Conservation (phyloP, 2,329 filamentous ascomycete species). For the Thelonectria rubi region DNA sequence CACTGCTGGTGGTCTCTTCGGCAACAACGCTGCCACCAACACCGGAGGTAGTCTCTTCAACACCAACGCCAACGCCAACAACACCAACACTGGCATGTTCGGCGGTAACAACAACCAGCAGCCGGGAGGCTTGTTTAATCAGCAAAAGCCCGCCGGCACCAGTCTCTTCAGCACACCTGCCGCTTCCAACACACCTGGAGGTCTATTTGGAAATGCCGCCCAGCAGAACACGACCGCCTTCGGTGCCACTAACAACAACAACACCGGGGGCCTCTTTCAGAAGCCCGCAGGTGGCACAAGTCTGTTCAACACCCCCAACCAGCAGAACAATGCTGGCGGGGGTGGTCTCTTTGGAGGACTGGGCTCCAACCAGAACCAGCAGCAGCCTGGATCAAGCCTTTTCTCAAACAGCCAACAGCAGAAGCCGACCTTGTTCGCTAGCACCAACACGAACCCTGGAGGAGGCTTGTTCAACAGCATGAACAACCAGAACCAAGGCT, state of each 20-base stretch:
- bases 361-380: constrained; percentile 46
- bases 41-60: constrained; percentile 59
- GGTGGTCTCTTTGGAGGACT: constrained; percentile 57
- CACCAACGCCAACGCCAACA: constrained; percentile 43
- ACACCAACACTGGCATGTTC: constrained; percentile 32
- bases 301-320: constrained; percentile 50
- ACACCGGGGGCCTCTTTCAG: constrained; percentile 44
- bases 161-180: constrained; percentile 41
- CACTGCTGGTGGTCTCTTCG: constrained; percentile 53
- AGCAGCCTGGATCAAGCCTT: constrained; percentile 55
- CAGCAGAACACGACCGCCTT: constrained; percentile 53
- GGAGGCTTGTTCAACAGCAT: constrained; percentile 64
- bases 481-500: constrained; percentile 55
- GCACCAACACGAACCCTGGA: constrained; percentile 54
- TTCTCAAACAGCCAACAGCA: constrained; percentile 55
- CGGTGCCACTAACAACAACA: constrained; percentile 43
- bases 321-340: constrained; percentile 49
- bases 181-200: constrained; percentile 33
- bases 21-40: constrained; percentile 47
- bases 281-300: constrained; percentile 47
- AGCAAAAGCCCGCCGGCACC: constrained; percentile 51
- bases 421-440: constrained; percentile 62
- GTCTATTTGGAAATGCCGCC: constrained; percentile 57
- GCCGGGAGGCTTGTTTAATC: constrained; percentile 33
- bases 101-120: not conserved